Evolutionary conservation across 2,329 filamentous ascomycete species (phyloP), one percentile per base, ranked within the genome.

Genomic region (Emericellopsis cladophorae): DNA sequence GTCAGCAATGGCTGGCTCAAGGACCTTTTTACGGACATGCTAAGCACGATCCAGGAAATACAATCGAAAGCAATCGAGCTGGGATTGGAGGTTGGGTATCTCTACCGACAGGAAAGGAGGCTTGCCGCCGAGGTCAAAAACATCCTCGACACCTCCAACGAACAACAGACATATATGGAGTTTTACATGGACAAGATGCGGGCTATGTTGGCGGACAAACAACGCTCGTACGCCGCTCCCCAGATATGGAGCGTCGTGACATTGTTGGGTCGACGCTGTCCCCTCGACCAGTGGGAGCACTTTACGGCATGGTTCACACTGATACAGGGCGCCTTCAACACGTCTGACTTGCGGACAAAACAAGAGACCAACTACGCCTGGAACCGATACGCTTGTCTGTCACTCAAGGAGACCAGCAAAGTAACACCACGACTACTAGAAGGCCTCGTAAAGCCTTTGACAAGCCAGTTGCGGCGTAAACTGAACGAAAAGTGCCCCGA

Each of bases 161-260:
- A 57, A 21, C 76, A 78, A 16, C 72, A 74, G 37, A 79, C 67
- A 15, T 85, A 88, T 50, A 77, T 81, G 31, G 74, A 81, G 9
- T 81, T 79, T 50, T 79, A 90, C 48, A 74, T 76, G 33, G 67
- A 74, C 16, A 74, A 76, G 26, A 66, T 96, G 40, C 73, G 72
- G 42, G 66, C 69, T 10, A 85, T 92, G 79, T 68, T 81, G 22
- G 73, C 78, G 46, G 68, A 73, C 38, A 78, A 70, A 46, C 72
- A 61, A 36, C 45, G 48, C 10, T 44, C 55, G 21, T 58, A 69
- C 0, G 68, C 76, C 32, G 88, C 94, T 1, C 89, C 92, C 6
- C 84, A 88, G 48, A 85, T 96, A 18, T 96, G 90, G 90, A 83
- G 84, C 44, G 75, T 87, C 31, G 67, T 94, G 3, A 76, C 90